Percentiles rank a stretch among this genome's conserved stretches.
phyloP scores from a whole-genome alignment of 1,284 basidiomycete genomes.

The Puccinia horiana region DNA sequence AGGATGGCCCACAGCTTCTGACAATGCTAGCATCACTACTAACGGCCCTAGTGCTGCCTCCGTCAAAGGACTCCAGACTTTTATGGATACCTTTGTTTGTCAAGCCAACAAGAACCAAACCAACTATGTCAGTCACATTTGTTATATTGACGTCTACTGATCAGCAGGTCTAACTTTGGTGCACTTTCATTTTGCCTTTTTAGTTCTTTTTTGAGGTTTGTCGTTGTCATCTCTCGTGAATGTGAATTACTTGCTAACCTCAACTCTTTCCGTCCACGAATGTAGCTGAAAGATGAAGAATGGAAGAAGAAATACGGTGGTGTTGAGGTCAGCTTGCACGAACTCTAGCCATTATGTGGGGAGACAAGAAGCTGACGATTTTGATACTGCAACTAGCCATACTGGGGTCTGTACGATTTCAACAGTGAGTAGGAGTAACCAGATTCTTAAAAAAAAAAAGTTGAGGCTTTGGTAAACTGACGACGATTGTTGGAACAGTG shows the following conservation, averaged over 20 bases:
- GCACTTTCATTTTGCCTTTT: not conserved
- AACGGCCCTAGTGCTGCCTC: conserved; percentile 69
- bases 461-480: not conserved
- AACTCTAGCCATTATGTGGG: too few species aligned
- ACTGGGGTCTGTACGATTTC: conserved; percentile 43
- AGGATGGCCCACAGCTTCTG: conserved; percentile 78
- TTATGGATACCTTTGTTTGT: conserved; percentile 83
- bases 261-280: not conserved
- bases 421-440: conserved; percentile 17
- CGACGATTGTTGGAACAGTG: not conserved
- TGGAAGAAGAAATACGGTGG: conserved; percentile 46
- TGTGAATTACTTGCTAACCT: not conserved
- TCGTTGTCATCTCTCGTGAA: not conserved
- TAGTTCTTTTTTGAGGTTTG: conserved; percentile 48
- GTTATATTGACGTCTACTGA: not conserved
- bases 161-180: not conserved
- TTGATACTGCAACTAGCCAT: conserved; percentile 14
- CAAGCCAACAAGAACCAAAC: conserved; percentile 77
- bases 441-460: not conserved
- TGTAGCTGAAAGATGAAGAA: conserved; percentile 39
- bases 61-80: conserved; percentile 71
- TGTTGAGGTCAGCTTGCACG: conserved; percentile 7
- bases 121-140: conserved; percentile 62
- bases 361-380: not conserved
- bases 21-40: conserved; percentile 59